Conservation (phyloP, 2,329 filamentous ascomycete species). For the Calycina herbarum region DNA sequence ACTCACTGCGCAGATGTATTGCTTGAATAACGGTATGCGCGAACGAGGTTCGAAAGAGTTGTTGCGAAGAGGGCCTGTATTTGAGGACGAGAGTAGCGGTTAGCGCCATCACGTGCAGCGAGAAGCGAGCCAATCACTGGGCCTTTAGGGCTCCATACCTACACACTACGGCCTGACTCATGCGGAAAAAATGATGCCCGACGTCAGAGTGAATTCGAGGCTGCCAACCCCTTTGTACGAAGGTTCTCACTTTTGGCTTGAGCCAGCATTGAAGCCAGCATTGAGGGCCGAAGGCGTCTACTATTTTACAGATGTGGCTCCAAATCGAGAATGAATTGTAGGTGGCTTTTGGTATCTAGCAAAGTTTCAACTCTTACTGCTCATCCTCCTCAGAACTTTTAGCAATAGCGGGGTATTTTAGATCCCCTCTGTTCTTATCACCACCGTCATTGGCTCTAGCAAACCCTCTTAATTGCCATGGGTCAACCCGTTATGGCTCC, state of each 20-base stretch:
- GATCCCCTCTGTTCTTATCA: background rate
- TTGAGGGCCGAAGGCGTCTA: too few relatives aligned
- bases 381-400: too few relatives aligned
- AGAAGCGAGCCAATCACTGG: slow-evolving; percentile 7
- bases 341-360: too few relatives aligned
- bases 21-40: slow-evolving; percentile 38
- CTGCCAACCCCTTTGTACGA: background rate
- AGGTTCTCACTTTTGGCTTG: too few relatives aligned
- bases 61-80: slow-evolving; percentile 6
- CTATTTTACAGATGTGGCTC: background rate
- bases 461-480: background rate
- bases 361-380: too few relatives aligned
- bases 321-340: background rate
- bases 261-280: too few relatives aligned
- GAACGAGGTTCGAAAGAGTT: slow-evolving; percentile 20
- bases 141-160: background rate
- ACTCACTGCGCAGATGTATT: slow-evolving; percentile 37
- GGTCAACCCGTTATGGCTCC: background rate
- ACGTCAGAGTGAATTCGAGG: background rate
- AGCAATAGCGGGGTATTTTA: background rate
- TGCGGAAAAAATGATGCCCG: slow-evolving; percentile 2
- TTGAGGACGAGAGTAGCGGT: background rate
- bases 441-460: background rate
- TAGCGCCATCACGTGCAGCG: background rate
- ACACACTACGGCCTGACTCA: slow-evolving; percentile 6